Percentiles rank a stretch among this genome's conserved stretches.
Conservation (phyloP, 192 early-diverging fungal genomes). For the Physocladia obscura region DNA sequence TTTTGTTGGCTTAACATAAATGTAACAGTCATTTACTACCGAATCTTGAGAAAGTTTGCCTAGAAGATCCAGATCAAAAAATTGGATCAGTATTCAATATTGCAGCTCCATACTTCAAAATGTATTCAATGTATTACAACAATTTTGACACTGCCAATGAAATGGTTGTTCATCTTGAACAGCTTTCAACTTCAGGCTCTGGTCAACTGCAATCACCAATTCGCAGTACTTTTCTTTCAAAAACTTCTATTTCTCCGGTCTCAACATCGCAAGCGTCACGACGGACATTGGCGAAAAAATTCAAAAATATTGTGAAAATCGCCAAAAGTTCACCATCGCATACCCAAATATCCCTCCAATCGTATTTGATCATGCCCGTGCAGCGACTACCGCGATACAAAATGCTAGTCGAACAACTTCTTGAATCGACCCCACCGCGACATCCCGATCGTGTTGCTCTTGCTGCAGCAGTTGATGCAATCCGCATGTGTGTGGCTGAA, state of each 20-base stretch:
- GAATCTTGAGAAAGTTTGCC: constrained; percentile 44
- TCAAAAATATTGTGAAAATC: constrained; percentile 46
- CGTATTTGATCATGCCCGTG: constrained; percentile 85
- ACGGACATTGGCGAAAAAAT: constrained; percentile 36
- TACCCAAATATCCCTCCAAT: constrained; percentile 77
- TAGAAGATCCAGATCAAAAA: constrained; percentile 41
- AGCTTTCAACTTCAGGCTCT: constrained; percentile 12
- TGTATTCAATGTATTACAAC: constrained; percentile 84
- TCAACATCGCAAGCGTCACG: constrained; percentile 32
- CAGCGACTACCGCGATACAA: constrained; percentile 94
- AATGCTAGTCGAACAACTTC: constrained; percentile 81
- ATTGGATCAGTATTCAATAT: constrained; percentile 78
- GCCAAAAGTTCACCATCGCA: constrained; percentile 58
- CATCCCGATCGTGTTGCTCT: constrained; percentile 80
- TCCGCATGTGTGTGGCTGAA: constrained; percentile 68
- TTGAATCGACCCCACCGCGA: constrained; percentile 67
- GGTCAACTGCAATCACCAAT: constrained; percentile 18
- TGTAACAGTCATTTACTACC: constrained; percentile 60
- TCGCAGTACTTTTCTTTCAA: background rate
- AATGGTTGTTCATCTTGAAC: constrained; percentile 53
- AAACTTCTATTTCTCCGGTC: constrained; percentile 9
- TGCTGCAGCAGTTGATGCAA: constrained; percentile 61
- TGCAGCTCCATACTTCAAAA: constrained; percentile 74
- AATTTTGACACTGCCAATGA: constrained; percentile 75
- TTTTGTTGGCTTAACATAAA: background rate